Conservation (phyloP, 2,329 filamentous ascomycete genomes). For the Sphaerulina musiva region DNA sequence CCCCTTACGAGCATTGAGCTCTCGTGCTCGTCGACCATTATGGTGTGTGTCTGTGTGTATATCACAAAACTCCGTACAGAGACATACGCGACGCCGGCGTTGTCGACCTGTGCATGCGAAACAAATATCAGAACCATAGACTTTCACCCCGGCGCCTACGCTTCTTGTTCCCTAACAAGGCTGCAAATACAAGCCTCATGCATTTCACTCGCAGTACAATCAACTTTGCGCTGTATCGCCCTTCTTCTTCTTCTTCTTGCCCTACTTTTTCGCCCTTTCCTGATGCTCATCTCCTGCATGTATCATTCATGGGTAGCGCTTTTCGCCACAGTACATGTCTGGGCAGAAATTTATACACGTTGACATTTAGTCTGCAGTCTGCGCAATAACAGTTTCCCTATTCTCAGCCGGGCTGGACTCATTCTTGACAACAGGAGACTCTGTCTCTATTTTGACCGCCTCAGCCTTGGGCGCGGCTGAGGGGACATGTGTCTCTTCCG, state of each 20-base stretch:
- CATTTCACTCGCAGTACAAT: neutral
- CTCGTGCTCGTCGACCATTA: neutral
- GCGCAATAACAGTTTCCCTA: neutral
- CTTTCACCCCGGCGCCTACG: conserved; percentile 9
- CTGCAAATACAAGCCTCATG: conserved; percentile 11
- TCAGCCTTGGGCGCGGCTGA: neutral
- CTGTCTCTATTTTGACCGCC: neutral
- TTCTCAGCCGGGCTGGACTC: neutral
- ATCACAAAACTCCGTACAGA: conserved; percentile 8
- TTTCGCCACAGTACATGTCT: neutral
- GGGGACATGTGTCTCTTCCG: neutral
- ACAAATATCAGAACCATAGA: conserved; percentile 1
- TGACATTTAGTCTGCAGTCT: neutral
- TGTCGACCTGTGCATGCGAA: conserved; percentile 9
- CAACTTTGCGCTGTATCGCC: conserved; percentile 6
- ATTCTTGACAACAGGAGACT: neutral
- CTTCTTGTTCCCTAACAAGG: conserved; percentile 10
- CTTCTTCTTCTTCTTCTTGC: conserved; percentile 5
- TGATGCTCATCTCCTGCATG: conserved; percentile 7
- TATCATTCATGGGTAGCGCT: neutral
- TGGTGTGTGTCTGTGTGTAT: neutral
- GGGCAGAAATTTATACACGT: neutral
- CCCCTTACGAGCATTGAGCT: neutral
- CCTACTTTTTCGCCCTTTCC: neutral
- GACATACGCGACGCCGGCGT: conserved; percentile 11